These are phyloP conservation scores for Tricholoma saponaceum DNA, from an alignment of 768 basidiomycete genomes.

Conservation along the genomic window DNA sequence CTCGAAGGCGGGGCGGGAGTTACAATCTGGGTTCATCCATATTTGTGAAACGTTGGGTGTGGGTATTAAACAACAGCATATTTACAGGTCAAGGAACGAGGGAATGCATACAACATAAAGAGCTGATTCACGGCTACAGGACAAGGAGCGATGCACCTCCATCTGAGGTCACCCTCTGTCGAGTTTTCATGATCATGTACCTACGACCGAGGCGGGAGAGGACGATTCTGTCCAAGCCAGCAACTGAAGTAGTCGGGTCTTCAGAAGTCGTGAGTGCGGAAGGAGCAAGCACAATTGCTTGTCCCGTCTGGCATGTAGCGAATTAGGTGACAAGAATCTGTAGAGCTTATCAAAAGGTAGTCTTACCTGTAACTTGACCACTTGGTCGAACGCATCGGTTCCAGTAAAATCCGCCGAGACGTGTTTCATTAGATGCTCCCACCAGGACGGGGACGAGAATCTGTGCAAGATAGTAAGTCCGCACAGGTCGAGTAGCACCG, in stretches of 20 bases:
- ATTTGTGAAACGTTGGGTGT: no score
- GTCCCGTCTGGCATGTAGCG: conserved; percentile 49
- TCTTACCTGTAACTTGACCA: conserved; percentile 60
- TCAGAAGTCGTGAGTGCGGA: conserved; percentile 46
- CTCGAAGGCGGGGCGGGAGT: background rate
- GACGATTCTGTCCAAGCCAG: conserved; percentile 4
- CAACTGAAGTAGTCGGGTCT: conserved; percentile 1
- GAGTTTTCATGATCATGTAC: conserved; percentile 57
- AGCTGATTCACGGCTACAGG: conserved; percentile 14
- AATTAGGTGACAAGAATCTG: conserved; percentile 1
- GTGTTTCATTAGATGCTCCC: conserved; percentile 64
- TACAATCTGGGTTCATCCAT: no score
- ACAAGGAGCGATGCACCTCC: conserved; percentile 61
- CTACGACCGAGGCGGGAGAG: conserved; percentile 52
- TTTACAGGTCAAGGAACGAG: background rate
- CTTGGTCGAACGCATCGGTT: conserved; percentile 59
- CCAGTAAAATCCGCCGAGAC: conserved; percentile 59
- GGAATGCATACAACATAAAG: conserved; percentile 9
- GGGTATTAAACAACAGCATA: background rate
- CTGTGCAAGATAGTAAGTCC: conserved; percentile 63
- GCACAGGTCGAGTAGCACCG: conserved; percentile 64
- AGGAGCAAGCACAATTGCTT: conserved; percentile 67
- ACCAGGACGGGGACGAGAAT: conserved; percentile 76
- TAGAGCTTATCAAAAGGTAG: background rate
- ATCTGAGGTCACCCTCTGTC: conserved; percentile 57